Percentiles rank a stretch among this genome's conserved stretches.
phyloP scores from a whole-genome alignment of 805 yeast species.

The Lipomyces spencermartinsiae region DNA sequence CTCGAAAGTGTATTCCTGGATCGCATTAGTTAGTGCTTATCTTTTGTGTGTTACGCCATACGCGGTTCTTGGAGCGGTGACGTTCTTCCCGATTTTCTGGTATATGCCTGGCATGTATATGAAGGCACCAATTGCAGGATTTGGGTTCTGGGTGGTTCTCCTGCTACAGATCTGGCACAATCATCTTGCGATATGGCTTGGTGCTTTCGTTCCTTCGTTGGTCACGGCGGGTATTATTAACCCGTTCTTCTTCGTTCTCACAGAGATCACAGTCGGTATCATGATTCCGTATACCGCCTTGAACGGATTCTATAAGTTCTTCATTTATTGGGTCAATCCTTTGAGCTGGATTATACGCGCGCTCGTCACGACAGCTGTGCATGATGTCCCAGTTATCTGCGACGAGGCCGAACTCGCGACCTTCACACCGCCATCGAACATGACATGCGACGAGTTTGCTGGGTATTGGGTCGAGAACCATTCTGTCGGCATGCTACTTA shows the following conservation, averaged over 20 bases:
- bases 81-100: conserved; percentile 63
- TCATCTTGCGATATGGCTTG: conserved; percentile 54
- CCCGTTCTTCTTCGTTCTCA: conserved; percentile 62
- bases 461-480: conserved; percentile 55
- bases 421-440: conserved; percentile 60
- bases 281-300: conserved; percentile 58
- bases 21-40: conserved; percentile 15
- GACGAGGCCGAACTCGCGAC: conserved; percentile 53
- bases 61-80: conserved; percentile 58
- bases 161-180: conserved; percentile 24
- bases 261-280: conserved; percentile 79
- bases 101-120: conserved; percentile 77
- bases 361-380: conserved; percentile 61
- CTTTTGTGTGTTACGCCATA: conserved; percentile 16
- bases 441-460: conserved; percentile 56
- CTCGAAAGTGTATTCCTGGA: conserved; percentile 72
- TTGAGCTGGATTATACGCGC: conserved; percentile 67
- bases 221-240: conserved; percentile 58
- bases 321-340: conserved; percentile 77
- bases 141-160: conserved; percentile 52
- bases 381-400: conserved; percentile 56
- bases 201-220: conserved; percentile 48
- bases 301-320: conserved; percentile 73
- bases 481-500: conserved; percentile 53
- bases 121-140: conserved; percentile 49